Base-by-base conservation (phyloP, 164 flowering plant species). In the Chloranthus sessilifolius region DNA sequence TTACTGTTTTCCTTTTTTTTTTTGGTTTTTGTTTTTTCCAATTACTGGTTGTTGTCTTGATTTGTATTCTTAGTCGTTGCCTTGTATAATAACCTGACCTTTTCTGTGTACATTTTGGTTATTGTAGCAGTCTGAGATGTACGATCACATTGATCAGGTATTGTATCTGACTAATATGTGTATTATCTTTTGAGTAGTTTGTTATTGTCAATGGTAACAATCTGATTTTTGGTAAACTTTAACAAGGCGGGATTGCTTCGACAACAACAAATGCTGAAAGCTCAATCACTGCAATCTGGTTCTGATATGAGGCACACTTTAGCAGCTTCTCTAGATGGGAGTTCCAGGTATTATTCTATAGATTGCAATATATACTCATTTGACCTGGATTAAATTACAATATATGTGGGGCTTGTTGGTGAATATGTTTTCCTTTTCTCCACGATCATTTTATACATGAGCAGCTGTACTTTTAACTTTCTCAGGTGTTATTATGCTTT, bases 141-240 rank as follows among this genome's bases (percentile, higher is more conserved):
- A 77, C 59, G 95, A 84, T 43, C 81, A 73, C 53, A 39, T 87
- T 64, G 98, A 88, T 49, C 89, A 80, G 74, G 74, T 64, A 62
- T 16, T 33, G 22, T n/a, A 21, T 21, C n/a, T 43, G 28, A 20
- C 9, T 28, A 1, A 14, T 16, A 36, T 14, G 17, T 53, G 16
- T 60, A 17, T 7, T 16, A 25, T 17, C 5, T 17, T 23, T 11
- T 15, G 25, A 14, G 7, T 28, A n/a, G 8, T 29, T 16, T 26
- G 15, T n/a, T n/a, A n/a, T n/a, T n/a, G n/a, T n/a, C n/a, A n/a
- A n/a, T n/a, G 23, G 20, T 49, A 35, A 15, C 20, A 5, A 31
- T 21, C 17, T 36, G 15, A 43, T 22, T 47, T 24, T 7, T 41
- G 47, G 17, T 48, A 22, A 36, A 42, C 17, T 25, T 47, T 48